Evolutionary conservation across 768 basidiomycete species (phyloP).

Genomic region (Serendipita sp.): DNA sequence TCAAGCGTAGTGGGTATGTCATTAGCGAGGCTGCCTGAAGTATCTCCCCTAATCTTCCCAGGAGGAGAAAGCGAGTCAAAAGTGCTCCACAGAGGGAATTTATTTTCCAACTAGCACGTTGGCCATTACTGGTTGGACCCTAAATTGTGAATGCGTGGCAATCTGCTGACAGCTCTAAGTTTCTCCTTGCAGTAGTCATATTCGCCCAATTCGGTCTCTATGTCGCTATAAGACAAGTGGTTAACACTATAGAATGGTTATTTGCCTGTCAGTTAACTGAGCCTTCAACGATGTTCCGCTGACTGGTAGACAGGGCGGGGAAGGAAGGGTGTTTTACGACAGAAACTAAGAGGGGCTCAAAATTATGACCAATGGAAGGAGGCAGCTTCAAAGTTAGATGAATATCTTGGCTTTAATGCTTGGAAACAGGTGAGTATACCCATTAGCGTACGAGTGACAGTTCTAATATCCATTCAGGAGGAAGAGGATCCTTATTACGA

Average conservation of each 20-base stretch:
- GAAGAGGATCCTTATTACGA: conserved; percentile 89
- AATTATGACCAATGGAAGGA: conserved; percentile 86
- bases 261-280: conserved; percentile 51
- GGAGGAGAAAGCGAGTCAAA: conserved; percentile 14
- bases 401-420: conserved; percentile 65
- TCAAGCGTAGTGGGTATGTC: conserved; percentile 41
- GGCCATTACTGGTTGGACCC: conserved; percentile 62
- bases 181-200: conserved; percentile 73
- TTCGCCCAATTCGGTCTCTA: conserved; percentile 60
- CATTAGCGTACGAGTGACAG: background rate
- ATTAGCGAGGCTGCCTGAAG: background rate
- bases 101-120: conserved; percentile 62
- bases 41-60: conserved; percentile 12
- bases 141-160: background rate
- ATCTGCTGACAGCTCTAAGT: conserved; percentile 25
- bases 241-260: conserved; percentile 88
- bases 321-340: conserved; percentile 59
- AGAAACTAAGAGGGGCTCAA: conserved; percentile 52
- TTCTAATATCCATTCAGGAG: conserved; percentile 11
- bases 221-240: conserved; percentile 26
- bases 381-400: conserved; percentile 62
- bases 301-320: conserved; percentile 51
- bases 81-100: conserved; percentile 32
- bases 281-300: background rate
- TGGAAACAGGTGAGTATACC: conserved; percentile 47